A percentile compares a stretch with the other conserved stretches of the same genome.
phyloP scores from a whole-genome alignment of 2,329 filamentous ascomycete genomes.

The Penicillium brevicompactum region DNA sequence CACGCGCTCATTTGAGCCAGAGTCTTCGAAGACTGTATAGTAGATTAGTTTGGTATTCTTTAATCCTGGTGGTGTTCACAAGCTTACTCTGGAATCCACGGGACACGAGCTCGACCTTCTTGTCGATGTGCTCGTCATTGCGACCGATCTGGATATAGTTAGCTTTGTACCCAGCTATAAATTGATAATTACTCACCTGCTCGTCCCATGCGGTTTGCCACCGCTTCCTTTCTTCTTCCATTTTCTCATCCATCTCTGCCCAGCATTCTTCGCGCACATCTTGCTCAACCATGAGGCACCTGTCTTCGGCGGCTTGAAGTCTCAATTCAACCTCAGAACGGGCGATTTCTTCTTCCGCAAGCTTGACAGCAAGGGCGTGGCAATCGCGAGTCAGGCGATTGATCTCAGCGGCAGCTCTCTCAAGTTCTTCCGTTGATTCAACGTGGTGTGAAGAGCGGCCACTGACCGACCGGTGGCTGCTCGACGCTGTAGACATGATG shows the following conservation, averaged over 20 bases:
- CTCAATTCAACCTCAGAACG: conserved; percentile 73
- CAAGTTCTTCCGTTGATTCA: conserved; percentile 66
- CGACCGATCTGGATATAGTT: conserved; percentile 57
- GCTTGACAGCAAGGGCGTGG: conserved; percentile 69
- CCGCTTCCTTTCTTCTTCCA: conserved; percentile 73
- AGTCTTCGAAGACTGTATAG: conserved; percentile 49
- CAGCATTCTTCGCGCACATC: conserved; percentile 88
- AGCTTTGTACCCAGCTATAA: conserved; percentile 5
- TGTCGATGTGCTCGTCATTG: conserved; percentile 82
- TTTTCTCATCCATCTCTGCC: conserved; percentile 76
- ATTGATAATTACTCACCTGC: conserved; percentile 54
- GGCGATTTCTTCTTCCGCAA: conserved; percentile 70
- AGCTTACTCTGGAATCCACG: conserved; percentile 53
- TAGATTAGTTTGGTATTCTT: conserved; percentile 17
- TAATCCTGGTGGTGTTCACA: neutral
- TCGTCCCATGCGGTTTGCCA: conserved; percentile 79
- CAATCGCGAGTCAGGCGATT: conserved; percentile 76
- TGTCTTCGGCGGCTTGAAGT: conserved; percentile 64
- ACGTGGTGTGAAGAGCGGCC: conserved; percentile 48
- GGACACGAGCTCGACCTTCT: conserved; percentile 76
- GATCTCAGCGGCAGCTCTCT: conserved; percentile 79
- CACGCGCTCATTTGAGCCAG: conserved; percentile 58
- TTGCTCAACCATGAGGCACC: conserved; percentile 75
- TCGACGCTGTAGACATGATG: conserved; percentile 52
- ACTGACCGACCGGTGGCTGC: conserved; percentile 34